Evolutionary conservation across 2,329 filamentous ascomycete species (phyloP), one percentile per base, ranked within the genome.

Genomic region (Samsoniella hepiali): DNA sequence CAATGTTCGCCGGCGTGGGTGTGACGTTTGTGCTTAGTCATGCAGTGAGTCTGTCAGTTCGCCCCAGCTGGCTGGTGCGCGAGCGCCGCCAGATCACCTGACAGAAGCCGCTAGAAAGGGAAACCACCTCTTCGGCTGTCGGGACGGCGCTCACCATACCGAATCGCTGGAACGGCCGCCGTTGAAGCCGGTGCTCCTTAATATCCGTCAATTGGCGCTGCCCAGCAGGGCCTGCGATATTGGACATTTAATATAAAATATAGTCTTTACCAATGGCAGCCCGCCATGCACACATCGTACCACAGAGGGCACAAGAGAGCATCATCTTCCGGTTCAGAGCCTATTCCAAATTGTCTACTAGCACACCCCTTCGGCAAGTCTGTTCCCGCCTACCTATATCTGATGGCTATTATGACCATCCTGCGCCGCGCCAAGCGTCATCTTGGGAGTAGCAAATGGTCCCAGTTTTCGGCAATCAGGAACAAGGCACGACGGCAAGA

Each of bases 81-180:
- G 15, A 42, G 22, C 17, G 32, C 38, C 40, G 42, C 31, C 42
- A 58, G 36, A 54, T 63, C 61, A 63, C 61, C 54, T 63, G 61
- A 63, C 61, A 54, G 61, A 63, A 63, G 45, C 55, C 38, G 61
- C 61, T 58, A 63, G 61, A 63, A 63, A 54, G 47, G 47, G 54
- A 31, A 45, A 40, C 55, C 47, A 27, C 32, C 22, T 38, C 5
- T 36, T 51, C 57, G 45, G 57, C 45, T 40, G 17, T 27, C 13
- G 27, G 53, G 27, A 50, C 10, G 47, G 22, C 34, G 27, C 8
- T n/a, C 22, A 27, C n/a, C 8, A 40, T 55, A 32, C 51, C 51
- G n/a, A 40, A 40, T 27, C 5, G 40, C 55, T 47, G 29, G 31
- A 7, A 58, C 50, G 38, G 15, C 10, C 29, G 51, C 51, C 34